Evolutionary conservation across 768 basidiomycete genomes (phyloP).

Genomic region (Agaricus bisporus): DNA sequence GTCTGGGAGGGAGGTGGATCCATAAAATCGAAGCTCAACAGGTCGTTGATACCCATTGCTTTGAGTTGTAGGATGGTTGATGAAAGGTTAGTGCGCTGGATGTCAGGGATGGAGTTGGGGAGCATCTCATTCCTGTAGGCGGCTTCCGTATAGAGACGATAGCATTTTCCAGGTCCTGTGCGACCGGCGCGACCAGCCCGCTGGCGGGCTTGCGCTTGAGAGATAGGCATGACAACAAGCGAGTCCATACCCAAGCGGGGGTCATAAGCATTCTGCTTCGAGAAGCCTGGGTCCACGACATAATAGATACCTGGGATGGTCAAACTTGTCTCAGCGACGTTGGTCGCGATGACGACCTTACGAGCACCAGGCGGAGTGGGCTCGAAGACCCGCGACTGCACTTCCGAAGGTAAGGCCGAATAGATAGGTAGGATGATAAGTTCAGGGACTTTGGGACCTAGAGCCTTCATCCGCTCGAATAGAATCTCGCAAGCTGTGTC

Average conservation of each 20-base stretch:
- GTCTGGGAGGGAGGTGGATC: slow-evolving; percentile 97
- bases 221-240: slow-evolving; percentile 96
- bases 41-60: slow-evolving; percentile 98
- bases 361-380: slow-evolving; percentile 97
- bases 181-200: slow-evolving; percentile 94
- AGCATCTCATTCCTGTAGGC: slow-evolving; percentile 99
- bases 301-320: slow-evolving; percentile 99
- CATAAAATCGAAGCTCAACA: slow-evolving; percentile 99
- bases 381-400: slow-evolving; percentile 96
- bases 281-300: slow-evolving; percentile 97
- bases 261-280: slow-evolving; percentile 98
- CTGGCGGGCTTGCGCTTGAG: slow-evolving; percentile 96
- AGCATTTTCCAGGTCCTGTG: slow-evolving; percentile 97
- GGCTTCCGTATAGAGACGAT: slow-evolving; percentile 95
- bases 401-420: slow-evolving; percentile 95
- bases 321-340: slow-evolving; percentile 96
- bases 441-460: slow-evolving; percentile 98
- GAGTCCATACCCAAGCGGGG: slow-evolving; percentile 98
- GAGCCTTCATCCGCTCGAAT: slow-evolving; percentile 97
- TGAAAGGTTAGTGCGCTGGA: slow-evolving; percentile 91
- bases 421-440: slow-evolving; percentile 97
- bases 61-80: slow-evolving; percentile 92
- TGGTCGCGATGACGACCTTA: slow-evolving; percentile 99
- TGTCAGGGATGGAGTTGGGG: slow-evolving; percentile 95
- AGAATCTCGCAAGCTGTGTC: slow-evolving; percentile 97